Evolutionary conservation across 345 rosid genomes (phyloP).

Genomic region (Firmiana major): DNA sequence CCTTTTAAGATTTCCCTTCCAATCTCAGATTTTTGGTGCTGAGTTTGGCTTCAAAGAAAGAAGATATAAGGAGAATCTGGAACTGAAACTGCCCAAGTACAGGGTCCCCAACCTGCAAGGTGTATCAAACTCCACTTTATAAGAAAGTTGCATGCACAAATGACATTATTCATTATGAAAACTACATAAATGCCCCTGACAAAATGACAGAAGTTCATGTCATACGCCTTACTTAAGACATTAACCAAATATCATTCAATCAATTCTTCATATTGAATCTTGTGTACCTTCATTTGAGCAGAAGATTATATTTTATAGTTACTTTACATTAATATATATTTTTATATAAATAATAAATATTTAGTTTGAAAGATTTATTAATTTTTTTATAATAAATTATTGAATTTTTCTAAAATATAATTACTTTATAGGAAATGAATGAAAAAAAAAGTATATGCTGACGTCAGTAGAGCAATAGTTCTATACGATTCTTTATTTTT

Average conservation of each 20-base stretch:
- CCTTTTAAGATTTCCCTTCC: slow-evolving; percentile 15
- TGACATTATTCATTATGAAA: background rate
- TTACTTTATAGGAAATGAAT: no score
- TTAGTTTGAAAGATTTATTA: no score
- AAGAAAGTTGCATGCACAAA: background rate
- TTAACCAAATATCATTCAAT: background rate
- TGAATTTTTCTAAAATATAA: no score
- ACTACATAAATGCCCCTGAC: slow-evolving; percentile 21
- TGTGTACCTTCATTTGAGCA: no score
- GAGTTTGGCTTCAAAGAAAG: background rate
- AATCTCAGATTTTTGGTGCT: slow-evolving; percentile 4
- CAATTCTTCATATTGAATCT: background rate
- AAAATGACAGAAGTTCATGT: background rate
- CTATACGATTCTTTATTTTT: no score
- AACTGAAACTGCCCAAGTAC: background rate
- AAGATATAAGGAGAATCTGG: background rate
- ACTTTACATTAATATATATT: no score
- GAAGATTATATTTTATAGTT: no score
- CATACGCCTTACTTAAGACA: background rate
- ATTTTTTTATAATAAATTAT: no score
- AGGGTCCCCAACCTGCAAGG: background rate
- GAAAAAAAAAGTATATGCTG: no score
- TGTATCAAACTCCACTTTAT: background rate
- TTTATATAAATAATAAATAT: no score
- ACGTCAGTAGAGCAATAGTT: no score